Conservation (phyloP, 345 rosid genomes). For the Draba incana region DNA sequence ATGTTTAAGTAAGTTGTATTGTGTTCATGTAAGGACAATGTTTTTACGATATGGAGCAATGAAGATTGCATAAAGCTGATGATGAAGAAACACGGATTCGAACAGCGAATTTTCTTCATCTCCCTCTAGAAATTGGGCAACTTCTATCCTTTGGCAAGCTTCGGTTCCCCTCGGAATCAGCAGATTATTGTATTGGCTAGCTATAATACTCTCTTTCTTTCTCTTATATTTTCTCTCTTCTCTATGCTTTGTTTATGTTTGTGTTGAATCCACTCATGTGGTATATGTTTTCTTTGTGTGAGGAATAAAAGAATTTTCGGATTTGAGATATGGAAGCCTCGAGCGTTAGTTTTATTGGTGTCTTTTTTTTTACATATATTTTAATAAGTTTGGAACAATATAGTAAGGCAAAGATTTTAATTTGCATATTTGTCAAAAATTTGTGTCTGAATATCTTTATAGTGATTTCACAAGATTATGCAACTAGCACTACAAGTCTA, state of each 20-base stretch:
- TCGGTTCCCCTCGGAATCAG: constrained; percentile 52
- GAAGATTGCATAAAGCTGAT: constrained; percentile 45
- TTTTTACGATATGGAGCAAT: constrained; percentile 39
- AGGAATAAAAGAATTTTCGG: constrained; percentile 29
- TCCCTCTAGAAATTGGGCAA: constrained; percentile 42
- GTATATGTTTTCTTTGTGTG: constrained; percentile 27
- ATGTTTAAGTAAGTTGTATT: constrained; percentile 6
- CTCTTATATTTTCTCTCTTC: neutral
- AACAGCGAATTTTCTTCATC: constrained; percentile 32
- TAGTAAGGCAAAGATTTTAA: neutral
- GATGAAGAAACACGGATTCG: constrained; percentile 38
- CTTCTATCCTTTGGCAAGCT: constrained; percentile 51
- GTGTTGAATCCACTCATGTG: constrained; percentile 20
- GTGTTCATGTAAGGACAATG: constrained; percentile 27
- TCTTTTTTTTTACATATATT: neutral
- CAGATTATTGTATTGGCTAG: constrained; percentile 39
- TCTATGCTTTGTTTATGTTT: constrained; percentile 29
- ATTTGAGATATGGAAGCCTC: neutral
- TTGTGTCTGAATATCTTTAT: neutral
- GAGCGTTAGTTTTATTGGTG: constrained; percentile 10
- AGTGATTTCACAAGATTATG: neutral
- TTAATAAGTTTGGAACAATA: neutral
- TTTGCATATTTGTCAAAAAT: neutral
- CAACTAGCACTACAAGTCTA: constrained; percentile 6
- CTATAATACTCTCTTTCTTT: constrained; percentile 15